Evolutionary conservation across 23 red algal species (phyloP).

Genomic region (Cyanidioschyzon merolae): DNA sequence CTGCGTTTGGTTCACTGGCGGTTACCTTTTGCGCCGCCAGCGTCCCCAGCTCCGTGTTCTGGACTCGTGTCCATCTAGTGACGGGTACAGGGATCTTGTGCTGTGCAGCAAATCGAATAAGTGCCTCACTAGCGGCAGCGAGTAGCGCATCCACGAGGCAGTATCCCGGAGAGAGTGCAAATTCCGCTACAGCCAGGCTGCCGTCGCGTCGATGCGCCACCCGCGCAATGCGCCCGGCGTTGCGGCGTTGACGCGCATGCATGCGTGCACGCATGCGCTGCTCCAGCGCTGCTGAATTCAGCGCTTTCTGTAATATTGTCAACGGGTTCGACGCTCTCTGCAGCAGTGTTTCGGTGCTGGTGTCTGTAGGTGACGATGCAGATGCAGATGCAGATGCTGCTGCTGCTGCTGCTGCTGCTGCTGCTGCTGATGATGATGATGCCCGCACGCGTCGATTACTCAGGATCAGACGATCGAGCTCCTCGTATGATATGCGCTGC

Average conservation of each 20-base stretch:
- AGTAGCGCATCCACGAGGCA: slow-evolving; percentile 13
- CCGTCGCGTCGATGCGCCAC: neutral
- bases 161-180: neutral
- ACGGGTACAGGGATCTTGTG: neutral
- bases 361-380: too few relatives aligned
- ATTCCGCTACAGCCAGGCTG: neutral
- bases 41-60: too few relatives aligned
- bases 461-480: slow-evolving; percentile 4
- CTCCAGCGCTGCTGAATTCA: neutral
- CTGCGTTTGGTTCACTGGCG: neutral
- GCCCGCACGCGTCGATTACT: neutral
- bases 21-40: neutral
- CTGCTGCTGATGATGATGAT: neutral
- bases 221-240: neutral
- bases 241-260: neutral
- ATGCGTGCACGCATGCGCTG: neutral
- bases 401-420: neutral
- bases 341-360: neutral
- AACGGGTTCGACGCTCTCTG: neutral
- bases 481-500: neutral
- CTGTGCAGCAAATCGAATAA: neutral
- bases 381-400: neutral
- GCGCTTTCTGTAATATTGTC: neutral
- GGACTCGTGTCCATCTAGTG: neutral
- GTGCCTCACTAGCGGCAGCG: neutral